phyloP scores from a whole-genome alignment of 2,329 filamentous ascomycete species.

The Penicillium occitanis region DNA sequence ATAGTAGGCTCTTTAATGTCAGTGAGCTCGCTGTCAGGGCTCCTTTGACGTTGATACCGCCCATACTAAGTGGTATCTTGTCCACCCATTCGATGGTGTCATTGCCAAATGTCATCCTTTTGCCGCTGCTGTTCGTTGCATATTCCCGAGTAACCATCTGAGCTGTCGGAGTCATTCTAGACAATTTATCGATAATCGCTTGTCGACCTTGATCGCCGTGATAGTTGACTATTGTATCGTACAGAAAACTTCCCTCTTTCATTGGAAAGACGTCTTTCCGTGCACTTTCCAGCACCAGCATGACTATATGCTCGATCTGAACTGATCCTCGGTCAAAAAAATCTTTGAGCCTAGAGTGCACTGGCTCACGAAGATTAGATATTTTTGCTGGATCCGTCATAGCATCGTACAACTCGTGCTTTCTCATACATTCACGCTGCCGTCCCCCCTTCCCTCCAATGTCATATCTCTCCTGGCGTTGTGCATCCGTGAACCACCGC shows the following conservation, averaged over 20 bases:
- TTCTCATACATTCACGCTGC: conserved; percentile 3
- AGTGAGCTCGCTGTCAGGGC: conserved; percentile 41
- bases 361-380: conserved; percentile 35
- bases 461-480: conserved; percentile 20
- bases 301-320: conserved; percentile 41
- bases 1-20: conserved; percentile 42
- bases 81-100: conserved; percentile 27
- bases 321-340: conserved; percentile 32
- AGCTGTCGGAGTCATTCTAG: conserved; percentile 32
- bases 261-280: conserved; percentile 45
- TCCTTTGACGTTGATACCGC: conserved; percentile 40
- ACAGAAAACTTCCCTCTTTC: conserved; percentile 36
- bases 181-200: conserved; percentile 30
- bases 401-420: conserved; percentile 31
- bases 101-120: conserved; percentile 26
- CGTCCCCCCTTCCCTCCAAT: background rate
- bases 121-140: conserved; percentile 33
- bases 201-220: conserved; percentile 27
- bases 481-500: conserved; percentile 29
- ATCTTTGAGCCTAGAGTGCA: conserved; percentile 33
- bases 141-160: conserved; percentile 40
- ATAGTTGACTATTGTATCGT: conserved; percentile 35
- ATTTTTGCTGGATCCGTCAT: conserved; percentile 39
- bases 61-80: conserved; percentile 26
- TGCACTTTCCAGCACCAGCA: conserved; percentile 43